Conservation (phyloP, 1,139 yeast genomes). For the Yamadazyma trypodendri region DNA sequence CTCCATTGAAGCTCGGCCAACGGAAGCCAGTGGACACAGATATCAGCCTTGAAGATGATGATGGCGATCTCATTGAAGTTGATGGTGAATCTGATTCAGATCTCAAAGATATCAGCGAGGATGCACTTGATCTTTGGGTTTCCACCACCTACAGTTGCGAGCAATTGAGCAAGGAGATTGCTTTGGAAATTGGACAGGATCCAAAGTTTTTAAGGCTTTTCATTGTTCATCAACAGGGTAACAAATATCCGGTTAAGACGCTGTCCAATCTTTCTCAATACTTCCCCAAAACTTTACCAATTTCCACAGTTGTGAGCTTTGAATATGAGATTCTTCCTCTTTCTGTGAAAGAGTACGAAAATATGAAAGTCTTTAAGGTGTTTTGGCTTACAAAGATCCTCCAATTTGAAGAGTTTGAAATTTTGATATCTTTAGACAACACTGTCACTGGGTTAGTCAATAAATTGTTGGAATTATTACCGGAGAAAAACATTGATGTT, state of each 20-base stretch:
- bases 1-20: constrained; percentile 36
- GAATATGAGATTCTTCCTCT: constrained; percentile 79
- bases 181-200: constrained; percentile 49
- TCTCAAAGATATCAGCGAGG: constrained; percentile 15
- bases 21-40: not conserved
- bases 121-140: constrained; percentile 64
- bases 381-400: constrained; percentile 63
- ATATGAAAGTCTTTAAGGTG: constrained; percentile 61
- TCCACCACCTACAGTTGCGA: constrained; percentile 59
- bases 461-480: constrained; percentile 55
- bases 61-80: constrained; percentile 24
- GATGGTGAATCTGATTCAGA: constrained; percentile 20
- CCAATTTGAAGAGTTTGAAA: constrained; percentile 67
- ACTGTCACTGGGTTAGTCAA: constrained; percentile 56
- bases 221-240: constrained; percentile 55
- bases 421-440: constrained; percentile 64
- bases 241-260: constrained; percentile 49
- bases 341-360: constrained; percentile 74
- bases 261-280: constrained; percentile 41
- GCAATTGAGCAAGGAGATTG: constrained; percentile 61
- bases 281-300: constrained; percentile 50
- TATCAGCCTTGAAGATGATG: constrained; percentile 2
- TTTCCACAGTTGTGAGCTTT: constrained; percentile 46
- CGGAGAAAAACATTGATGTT: constrained; percentile 33
- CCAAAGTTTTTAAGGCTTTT: constrained; percentile 66